Evolutionary conservation across 2,329 filamentous ascomycete genomes (phyloP).

Genomic region (Aspergillus fijiensis): DNA sequence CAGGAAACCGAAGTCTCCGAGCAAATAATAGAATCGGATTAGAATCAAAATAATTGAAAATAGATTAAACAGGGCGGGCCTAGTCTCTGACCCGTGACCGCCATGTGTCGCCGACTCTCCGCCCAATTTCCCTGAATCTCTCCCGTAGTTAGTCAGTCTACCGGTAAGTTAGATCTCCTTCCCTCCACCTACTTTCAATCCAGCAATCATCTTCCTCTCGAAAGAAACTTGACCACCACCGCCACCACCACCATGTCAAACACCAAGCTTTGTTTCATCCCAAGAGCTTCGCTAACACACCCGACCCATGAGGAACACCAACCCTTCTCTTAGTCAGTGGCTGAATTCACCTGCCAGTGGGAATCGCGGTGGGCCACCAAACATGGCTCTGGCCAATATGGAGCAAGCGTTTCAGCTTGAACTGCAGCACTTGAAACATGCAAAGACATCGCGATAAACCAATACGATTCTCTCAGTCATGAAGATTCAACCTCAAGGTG

Average conservation of each 20-base stretch:
- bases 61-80: background rate
- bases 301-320: background rate
- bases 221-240: background rate
- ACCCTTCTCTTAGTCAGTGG: background rate
- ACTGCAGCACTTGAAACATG: slow-evolving; percentile 14
- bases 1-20: background rate
- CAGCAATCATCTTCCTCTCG: background rate
- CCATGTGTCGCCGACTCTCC: slow-evolving; percentile 8
- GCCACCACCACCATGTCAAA: background rate
- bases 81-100: slow-evolving; percentile 12
- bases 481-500: slow-evolving; percentile 69
- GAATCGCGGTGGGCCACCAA: slow-evolving; percentile 1
- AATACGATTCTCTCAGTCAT: background rate
- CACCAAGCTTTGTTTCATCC: slow-evolving; percentile 3
- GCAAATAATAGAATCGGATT: background rate
- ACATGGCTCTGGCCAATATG: slow-evolving; percentile 10
- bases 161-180: background rate
- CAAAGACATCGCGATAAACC: background rate
- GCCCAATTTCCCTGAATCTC: background rate
- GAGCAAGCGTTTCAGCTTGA: slow-evolving; percentile 8
- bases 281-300: background rate
- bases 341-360: slow-evolving; percentile 46
- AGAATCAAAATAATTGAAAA: slow-evolving; percentile 2
- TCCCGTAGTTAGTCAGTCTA: background rate
- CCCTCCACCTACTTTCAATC: background rate